phyloP scores from a whole-genome alignment of 805 yeast genomes.

The Ogataea parapolymorpha region DNA sequence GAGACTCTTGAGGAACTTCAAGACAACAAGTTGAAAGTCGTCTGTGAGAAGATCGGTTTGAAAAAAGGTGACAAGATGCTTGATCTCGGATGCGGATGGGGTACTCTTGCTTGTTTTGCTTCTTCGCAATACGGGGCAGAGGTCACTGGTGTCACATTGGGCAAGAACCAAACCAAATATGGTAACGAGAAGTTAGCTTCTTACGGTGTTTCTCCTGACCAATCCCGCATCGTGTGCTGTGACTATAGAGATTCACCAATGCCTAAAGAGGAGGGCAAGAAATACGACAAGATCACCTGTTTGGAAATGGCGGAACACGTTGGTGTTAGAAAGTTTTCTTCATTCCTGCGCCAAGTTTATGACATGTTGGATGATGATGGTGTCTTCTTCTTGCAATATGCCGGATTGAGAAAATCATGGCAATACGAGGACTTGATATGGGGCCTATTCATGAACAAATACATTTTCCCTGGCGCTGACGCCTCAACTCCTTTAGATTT shows the following conservation, averaged over 20 bases:
- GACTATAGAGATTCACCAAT: conserved; percentile 91
- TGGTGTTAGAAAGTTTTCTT: conserved; percentile 78
- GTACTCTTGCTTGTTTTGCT: conserved; percentile 82
- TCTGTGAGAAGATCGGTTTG: conserved; percentile 81
- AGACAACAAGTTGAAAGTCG: conserved; percentile 84
- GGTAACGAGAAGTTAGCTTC: conserved; percentile 68
- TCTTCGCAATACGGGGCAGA: conserved; percentile 79
- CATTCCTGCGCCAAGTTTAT: conserved; percentile 75
- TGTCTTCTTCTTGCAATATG: conserved; percentile 78
- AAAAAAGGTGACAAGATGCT: conserved; percentile 69
- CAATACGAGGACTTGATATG: conserved; percentile 91
- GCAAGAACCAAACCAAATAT: conserved; percentile 87
- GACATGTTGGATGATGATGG: conserved; percentile 93
- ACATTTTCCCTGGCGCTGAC: conserved; percentile 96
- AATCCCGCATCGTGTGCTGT: conserved; percentile 72
- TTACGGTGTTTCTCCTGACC: conserved; percentile 66
- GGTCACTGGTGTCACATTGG: conserved; percentile 87
- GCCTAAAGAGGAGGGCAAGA: conserved; percentile 46
- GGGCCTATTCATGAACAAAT: conserved; percentile 96
- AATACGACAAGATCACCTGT: conserved; percentile 83
- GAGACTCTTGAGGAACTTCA: conserved; percentile 79
- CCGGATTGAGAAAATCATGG: conserved; percentile 90
- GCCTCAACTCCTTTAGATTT: conserved; percentile 92
- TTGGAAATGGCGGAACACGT: conserved; percentile 96
- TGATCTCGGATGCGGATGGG: conserved; percentile 96